Evolutionary conservation across 116 monocot genomes (phyloP).

Genomic region (Papilionanthe hybrid): DNA sequence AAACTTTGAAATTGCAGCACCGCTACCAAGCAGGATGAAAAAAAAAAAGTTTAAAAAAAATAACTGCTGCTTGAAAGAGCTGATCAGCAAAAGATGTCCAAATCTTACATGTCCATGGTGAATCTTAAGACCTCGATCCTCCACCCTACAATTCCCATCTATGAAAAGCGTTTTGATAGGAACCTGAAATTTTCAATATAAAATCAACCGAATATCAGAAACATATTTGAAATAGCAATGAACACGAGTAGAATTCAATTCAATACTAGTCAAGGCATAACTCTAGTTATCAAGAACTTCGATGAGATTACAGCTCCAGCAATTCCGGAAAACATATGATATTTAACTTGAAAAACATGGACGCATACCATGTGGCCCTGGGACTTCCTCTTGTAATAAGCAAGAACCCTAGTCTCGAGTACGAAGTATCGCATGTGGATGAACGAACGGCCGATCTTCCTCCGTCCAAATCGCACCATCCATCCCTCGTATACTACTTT

Average conservation of each 20-base stretch:
- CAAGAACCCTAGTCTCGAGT: constrained; percentile 67
- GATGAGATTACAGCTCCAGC: too few relatives aligned
- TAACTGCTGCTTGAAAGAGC: neutral
- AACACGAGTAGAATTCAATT: neutral
- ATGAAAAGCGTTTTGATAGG: constrained; percentile 77
- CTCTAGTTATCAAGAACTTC: neutral
- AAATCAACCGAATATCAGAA: neutral
- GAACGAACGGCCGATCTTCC: constrained; percentile 89
- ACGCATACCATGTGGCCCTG: constrained; percentile 59
- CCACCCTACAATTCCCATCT: constrained; percentile 97
- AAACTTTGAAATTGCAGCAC: neutral
- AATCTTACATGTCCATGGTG: constrained; percentile 83
- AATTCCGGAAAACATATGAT: neutral
- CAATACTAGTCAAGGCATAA: neutral
- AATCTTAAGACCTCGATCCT: constrained; percentile 83
- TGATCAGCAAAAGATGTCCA: neutral
- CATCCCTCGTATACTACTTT: constrained; percentile 82
- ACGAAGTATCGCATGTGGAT: constrained; percentile 93
- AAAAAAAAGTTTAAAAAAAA: too few relatives aligned
- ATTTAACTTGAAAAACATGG: neutral
- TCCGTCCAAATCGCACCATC: constrained; percentile 84
- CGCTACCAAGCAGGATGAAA: neutral
- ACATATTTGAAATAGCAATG: neutral
- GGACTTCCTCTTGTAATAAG: constrained; percentile 88
- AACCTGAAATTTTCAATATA: constrained; percentile 31